A percentile compares a stretch with the other conserved stretches of the same genome.
phyloP scores from a whole-genome alignment of 352 stramenopile genomes.

The Globisporangium cylindrosporum region DNA sequence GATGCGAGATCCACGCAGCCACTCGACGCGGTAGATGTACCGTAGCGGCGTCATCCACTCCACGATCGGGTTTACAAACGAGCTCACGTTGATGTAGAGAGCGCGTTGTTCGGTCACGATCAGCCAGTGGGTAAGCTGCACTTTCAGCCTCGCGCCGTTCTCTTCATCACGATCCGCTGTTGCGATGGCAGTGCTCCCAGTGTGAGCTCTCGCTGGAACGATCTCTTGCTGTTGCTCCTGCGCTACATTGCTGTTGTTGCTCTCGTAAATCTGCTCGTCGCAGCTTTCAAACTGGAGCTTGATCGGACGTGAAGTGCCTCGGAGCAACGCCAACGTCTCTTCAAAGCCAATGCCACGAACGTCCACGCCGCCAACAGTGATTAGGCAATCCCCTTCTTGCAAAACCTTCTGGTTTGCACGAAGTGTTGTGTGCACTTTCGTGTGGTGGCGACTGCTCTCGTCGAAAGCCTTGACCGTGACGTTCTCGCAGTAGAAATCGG shows the following conservation, averaged over 20 bases:
- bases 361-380: conserved; percentile 75
- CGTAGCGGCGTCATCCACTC: conserved; percentile 89
- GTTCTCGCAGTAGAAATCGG: conserved; percentile 88
- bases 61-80: conserved; percentile 68
- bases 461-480: conserved; percentile 83
- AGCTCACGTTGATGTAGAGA: conserved; percentile 85
- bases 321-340: conserved; percentile 76
- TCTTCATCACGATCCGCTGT: conserved; percentile 32
- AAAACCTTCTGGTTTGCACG: conserved; percentile 54
- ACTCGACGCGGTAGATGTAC: conserved; percentile 84
- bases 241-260: background rate
- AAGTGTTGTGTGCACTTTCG: conserved; percentile 60
- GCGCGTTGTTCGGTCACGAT: conserved; percentile 86
- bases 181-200: conserved; percentile 5
- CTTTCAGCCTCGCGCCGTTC: conserved; percentile 41
- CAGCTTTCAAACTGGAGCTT: conserved; percentile 80
- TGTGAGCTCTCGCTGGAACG: background rate
- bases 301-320: conserved; percentile 67
- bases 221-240: conserved; percentile 15
- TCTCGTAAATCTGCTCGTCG: conserved; percentile 57
- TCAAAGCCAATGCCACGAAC: conserved; percentile 85
- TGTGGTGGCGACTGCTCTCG: conserved; percentile 39
- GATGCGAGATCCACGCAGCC: conserved; percentile 56
- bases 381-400: conserved; percentile 74
- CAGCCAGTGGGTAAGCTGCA: conserved; percentile 81